Base-by-base conservation (phyloP, 768 basidiomycete species). In the Phallus indusiatus region DNA sequence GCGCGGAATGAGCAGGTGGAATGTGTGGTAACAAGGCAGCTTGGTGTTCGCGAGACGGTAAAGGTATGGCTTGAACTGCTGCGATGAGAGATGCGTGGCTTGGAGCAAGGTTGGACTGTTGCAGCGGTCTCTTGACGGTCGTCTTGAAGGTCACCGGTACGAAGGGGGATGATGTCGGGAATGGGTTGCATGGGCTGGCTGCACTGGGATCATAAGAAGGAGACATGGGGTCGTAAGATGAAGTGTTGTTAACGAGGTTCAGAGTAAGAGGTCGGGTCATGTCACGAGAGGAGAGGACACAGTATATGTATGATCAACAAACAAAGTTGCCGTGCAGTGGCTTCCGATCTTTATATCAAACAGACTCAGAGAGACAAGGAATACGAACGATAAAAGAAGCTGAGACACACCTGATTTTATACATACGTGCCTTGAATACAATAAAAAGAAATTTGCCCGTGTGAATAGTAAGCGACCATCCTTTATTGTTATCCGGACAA, bases 181-280 rank as follows among this genome's bases (percentile, higher is more conserved):
- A 59, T 52, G 57, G 57, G 22, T 59, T 59, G 57, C 57, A 59
- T 14, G 57, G 57, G 20, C 57, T 59, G 11, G 57, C 49, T 0
- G 57, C 57, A 36, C 36, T 36, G 18, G 57, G 47, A 52, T 59
- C 57, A 22, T 59, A 59, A 52, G 57, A 59, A 17, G 57, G 57
- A n/a, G 57, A 59, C 50, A 53, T 33, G n/a, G 57, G 57, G n/a
- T 59, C 57, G 36, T 51, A 59, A 4, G 57, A 59, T 17, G 57
- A 48, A 24, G 47, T 28, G 56, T 16, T 22, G 16, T 48, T 24
- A 16, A n/a, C 49, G 50, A n/a, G 35, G 49, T 46, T 51, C 14
- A 51, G 11, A 4, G 16, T 22, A 8, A 22, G 14, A 51, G 50
- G 50, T 12, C 21, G 2, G 18, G 50, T 14, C 50, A 51, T 22